These are phyloP conservation scores for Arthonia radiata DNA, from an alignment of 495 filamentous ascomycete species.

Conservation along the genomic window DNA sequence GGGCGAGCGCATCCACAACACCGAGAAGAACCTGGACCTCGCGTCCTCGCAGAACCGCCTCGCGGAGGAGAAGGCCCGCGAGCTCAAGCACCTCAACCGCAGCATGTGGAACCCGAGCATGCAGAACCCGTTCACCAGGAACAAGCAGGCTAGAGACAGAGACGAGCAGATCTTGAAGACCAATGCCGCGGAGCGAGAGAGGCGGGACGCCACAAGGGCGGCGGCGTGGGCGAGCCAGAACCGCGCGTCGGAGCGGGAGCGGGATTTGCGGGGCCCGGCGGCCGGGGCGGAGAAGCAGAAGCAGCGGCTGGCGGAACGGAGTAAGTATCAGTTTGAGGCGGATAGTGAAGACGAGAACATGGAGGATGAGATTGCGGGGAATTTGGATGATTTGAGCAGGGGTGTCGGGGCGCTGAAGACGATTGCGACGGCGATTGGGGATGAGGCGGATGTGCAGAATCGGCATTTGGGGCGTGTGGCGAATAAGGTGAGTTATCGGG, in stretches of 20 bases:
- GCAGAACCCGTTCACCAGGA: conserved; percentile 34
- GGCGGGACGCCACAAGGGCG: conserved; percentile 38
- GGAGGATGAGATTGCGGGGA: conserved; percentile 27
- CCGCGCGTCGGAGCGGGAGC: conserved; percentile 34
- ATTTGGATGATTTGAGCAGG: conserved; percentile 16
- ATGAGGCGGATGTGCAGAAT: conserved; percentile 55
- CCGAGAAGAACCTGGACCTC: conserved; percentile 26
- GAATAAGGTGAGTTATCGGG: conserved; percentile 28
- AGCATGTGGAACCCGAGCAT: conserved; percentile 46
- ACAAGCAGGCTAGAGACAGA: conserved; percentile 25
- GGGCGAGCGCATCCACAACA: conserved; percentile 53
- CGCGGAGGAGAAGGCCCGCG: conserved; percentile 50
- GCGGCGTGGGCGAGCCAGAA: conserved; percentile 33
- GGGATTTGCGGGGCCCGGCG: conserved; percentile 18
- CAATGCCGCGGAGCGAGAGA: conserved; percentile 39
- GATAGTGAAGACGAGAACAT: conserved; percentile 53
- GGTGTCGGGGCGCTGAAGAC: conserved; percentile 37
- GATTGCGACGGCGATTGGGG: conserved; percentile 41
- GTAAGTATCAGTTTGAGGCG: conserved; percentile 58
- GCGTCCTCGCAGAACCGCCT: conserved; percentile 38
- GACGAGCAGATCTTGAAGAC: conserved; percentile 36
- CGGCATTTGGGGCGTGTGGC: conserved; percentile 46
- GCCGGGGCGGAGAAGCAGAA: too few species aligned
- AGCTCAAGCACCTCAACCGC: conserved; percentile 51
- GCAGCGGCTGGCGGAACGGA: conserved; percentile 40